A percentile compares a stretch with the other conserved stretches of the same genome.
Conservation (phyloP, 2,329 filamentous ascomycete genomes). For the Pseudodiploospora longispora region DNA sequence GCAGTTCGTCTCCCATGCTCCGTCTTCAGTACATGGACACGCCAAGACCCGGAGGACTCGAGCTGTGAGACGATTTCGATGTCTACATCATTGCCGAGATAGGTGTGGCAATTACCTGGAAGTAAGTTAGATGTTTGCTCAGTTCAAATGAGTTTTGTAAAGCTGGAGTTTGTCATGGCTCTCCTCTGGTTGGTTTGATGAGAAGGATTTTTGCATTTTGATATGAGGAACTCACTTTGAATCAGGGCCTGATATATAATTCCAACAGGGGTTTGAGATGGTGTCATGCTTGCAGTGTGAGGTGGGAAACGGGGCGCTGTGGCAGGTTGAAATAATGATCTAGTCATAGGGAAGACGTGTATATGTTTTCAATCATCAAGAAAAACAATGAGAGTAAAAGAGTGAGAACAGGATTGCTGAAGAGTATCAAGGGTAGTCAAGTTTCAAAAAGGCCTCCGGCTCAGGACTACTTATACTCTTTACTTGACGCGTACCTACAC, state of each 20-base stretch:
- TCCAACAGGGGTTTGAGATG: neutral
- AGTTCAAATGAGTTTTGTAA: neutral
- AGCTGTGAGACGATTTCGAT: slow-evolving; percentile 17
- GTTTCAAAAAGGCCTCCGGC: too few species aligned
- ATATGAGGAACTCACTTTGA: slow-evolving; percentile 3
- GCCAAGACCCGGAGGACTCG: slow-evolving; percentile 16
- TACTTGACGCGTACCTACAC: too few species aligned
- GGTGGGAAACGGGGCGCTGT: neutral
- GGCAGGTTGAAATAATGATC: neutral
- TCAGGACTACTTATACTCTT: too few species aligned
- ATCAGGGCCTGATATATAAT: slow-evolving; percentile 7
- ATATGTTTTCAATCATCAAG: neutral
- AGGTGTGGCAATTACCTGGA: slow-evolving; percentile 20
- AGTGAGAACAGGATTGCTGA: neutral
- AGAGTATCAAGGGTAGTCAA: too few species aligned
- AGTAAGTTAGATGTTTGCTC: too few species aligned
- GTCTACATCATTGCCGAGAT: slow-evolving; percentile 15
- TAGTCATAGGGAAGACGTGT: neutral
- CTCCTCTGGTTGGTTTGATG: too few species aligned
- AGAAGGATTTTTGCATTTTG: too few species aligned
- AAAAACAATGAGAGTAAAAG: neutral
- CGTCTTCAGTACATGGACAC: slow-evolving; percentile 17
- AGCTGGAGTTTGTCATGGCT: neutral
- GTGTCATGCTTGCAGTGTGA: neutral
- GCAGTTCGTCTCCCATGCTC: slow-evolving; percentile 17